phyloP scores from a whole-genome alignment of 768 basidiomycete genomes.

The Naematelia encephala region DNA sequence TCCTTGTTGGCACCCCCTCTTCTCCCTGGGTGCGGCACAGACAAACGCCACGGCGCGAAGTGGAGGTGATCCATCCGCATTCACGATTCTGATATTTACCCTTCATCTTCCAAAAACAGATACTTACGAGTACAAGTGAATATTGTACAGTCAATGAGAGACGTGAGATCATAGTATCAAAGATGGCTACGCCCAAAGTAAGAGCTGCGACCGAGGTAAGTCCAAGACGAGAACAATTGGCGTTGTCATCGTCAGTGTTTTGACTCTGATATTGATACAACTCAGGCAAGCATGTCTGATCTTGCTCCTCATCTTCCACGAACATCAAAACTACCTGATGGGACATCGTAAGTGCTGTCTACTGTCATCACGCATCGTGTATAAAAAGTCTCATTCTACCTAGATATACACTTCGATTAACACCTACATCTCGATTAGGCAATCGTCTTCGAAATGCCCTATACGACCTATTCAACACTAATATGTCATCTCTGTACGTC shows the following conservation, averaged over 20 bases:
- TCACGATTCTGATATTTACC: background rate
- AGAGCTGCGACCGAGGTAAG: background rate
- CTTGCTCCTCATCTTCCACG: slow-evolving; percentile 7
- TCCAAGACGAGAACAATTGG: no score
- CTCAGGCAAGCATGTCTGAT: slow-evolving; percentile 13
- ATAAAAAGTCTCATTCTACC: no score
- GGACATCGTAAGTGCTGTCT: background rate
- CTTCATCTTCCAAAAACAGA: no score
- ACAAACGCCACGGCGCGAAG: background rate
- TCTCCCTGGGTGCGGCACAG: no score
- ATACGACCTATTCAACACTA: background rate
- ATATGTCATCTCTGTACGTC: background rate
- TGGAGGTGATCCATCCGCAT: background rate
- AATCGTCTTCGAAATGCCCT: background rate
- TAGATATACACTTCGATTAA: background rate
- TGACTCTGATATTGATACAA: no score
- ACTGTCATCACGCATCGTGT: no score
- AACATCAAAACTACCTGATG: background rate
- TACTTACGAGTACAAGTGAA: no score
- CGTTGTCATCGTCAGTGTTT: no score
- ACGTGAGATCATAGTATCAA: background rate
- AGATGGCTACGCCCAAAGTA: background rate
- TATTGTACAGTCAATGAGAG: no score
- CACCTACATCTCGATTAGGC: background rate
- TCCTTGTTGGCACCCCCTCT: background rate